phyloP scores from a whole-genome alignment of 768 basidiomycete species.

The Asterophora lycoperdoides region DNA sequence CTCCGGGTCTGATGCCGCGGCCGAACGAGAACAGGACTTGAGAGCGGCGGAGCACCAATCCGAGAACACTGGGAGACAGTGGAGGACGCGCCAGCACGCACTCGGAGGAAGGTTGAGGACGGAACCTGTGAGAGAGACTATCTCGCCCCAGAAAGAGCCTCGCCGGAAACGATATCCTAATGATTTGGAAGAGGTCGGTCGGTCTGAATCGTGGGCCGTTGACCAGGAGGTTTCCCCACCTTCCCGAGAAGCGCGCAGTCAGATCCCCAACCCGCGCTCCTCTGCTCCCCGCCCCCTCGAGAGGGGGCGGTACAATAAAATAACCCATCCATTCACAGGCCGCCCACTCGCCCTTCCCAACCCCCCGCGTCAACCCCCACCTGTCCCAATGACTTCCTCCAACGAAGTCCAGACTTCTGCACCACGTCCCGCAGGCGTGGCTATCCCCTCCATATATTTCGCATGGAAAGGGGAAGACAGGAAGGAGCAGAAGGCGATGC shows the following conservation, averaged over 20 bases:
- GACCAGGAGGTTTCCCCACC: conserved; percentile 27
- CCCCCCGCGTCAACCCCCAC: conserved; percentile 36
- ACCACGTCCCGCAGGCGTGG: conserved; percentile 35
- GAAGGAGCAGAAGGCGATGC: conserved; percentile 31
- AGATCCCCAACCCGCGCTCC: conserved; percentile 17
- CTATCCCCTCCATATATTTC: conserved; percentile 43
- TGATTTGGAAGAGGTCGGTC: conserved; percentile 21
- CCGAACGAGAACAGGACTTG: conserved; percentile 42
- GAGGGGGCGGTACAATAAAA: conserved; percentile 26
- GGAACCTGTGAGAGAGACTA: conserved; percentile 31
- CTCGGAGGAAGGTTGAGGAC: conserved; percentile 24
- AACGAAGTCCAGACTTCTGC: conserved; percentile 21
- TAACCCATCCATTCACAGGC: conserved; percentile 29
- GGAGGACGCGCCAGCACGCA: conserved; percentile 24
- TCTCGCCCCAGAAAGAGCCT: conserved; percentile 18
- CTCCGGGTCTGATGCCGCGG: conserved; percentile 48
- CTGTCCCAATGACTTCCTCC: conserved; percentile 29
- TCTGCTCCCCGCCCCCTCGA: conserved; percentile 27
- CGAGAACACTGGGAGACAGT: conserved; percentile 28
- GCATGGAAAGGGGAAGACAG: conserved; percentile 51
- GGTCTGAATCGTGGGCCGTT: conserved; percentile 26
- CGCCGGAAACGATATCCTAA: conserved; percentile 21
- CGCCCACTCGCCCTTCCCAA: conserved; percentile 31
- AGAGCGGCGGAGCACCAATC: conserved; percentile 36
- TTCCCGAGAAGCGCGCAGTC: conserved; percentile 20